phyloP scores from a whole-genome alignment of 2,329 filamentous ascomycete genomes.

The Aspergillus aculeatinus region DNA sequence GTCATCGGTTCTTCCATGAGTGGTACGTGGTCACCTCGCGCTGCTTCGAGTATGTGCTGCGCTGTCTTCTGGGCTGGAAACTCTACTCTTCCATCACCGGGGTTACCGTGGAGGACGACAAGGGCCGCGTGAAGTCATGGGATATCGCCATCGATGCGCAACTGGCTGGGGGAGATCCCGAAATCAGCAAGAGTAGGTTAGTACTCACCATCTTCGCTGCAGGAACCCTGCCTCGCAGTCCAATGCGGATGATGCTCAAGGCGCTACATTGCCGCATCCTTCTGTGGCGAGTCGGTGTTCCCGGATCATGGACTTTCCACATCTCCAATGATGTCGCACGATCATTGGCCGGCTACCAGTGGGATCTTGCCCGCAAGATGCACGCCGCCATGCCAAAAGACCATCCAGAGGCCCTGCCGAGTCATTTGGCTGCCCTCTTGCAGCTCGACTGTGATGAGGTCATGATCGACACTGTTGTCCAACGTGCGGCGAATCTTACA shows the following conservation, averaged over 20 bases:
- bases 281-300: conserved; percentile 72
- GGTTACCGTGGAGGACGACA: conserved; percentile 79
- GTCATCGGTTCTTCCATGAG: conserved; percentile 82
- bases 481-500: conserved; percentile 84
- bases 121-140: conserved; percentile 86
- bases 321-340: conserved; percentile 69
- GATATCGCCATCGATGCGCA: conserved; percentile 90
- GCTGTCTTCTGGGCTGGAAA: conserved; percentile 73
- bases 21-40: conserved; percentile 77
- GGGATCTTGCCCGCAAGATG: conserved; percentile 75
- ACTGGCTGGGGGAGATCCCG: conserved; percentile 82
- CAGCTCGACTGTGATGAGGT: conserved; percentile 80
- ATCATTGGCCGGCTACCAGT: conserved; percentile 71
- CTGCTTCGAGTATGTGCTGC: conserved; percentile 75
- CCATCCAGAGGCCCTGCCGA: conserved; percentile 67
- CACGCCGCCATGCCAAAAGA: conserved; percentile 48
- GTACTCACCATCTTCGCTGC: conserved; percentile 85
- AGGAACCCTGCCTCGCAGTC: conserved; percentile 79
- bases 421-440: conserved; percentile 72
- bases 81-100: conserved; percentile 78
- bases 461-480: conserved; percentile 72
- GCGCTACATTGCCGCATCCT: conserved; percentile 88
- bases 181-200: conserved; percentile 84
- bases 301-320: conserved; percentile 62
- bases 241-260: conserved; percentile 82